Evolutionary conservation across 768 basidiomycete species (phyloP).

Genomic region (Naganishia vishniacii): DNA sequence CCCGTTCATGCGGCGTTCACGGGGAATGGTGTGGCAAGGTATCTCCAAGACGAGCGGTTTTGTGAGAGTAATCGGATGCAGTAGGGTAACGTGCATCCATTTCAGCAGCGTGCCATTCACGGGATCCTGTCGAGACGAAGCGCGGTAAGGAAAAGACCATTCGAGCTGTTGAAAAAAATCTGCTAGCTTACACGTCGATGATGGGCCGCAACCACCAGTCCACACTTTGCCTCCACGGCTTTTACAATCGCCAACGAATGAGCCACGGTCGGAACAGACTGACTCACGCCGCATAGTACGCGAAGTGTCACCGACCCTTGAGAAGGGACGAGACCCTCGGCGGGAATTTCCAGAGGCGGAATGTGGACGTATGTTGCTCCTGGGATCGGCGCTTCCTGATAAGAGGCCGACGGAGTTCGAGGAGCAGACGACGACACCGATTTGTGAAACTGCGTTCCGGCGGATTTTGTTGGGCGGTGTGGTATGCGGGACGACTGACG

Average conservation of each 20-base stretch:
- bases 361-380: slow-evolving; percentile 17
- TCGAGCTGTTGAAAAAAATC: not conserved
- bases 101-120: slow-evolving; percentile 5
- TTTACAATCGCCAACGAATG: slow-evolving; percentile 35
- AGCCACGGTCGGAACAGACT: slow-evolving; percentile 25
- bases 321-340: slow-evolving; percentile 7
- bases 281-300: slow-evolving; percentile 19
- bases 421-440: not conserved
- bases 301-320: not conserved
- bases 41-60: slow-evolving; percentile 29
- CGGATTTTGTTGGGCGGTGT: not conserved
- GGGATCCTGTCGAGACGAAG: slow-evolving; percentile 5
- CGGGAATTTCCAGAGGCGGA: slow-evolving; percentile 10
- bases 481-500: not conserved
- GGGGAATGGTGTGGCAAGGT: slow-evolving; percentile 25
- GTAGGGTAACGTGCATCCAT: slow-evolving; percentile 30
- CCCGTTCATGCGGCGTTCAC: slow-evolving; percentile 20
- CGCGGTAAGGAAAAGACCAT: no score
- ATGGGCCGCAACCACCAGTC: slow-evolving; percentile 27
- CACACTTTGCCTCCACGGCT: slow-evolving; percentile 33
- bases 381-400: not conserved
- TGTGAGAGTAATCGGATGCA: slow-evolving; percentile 27
- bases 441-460: not conserved
- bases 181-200: slow-evolving; percentile 24
- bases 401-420: not conserved